Conservation (phyloP, 352 stramenopile genomes). For the Phytophthora megakarya region DNA sequence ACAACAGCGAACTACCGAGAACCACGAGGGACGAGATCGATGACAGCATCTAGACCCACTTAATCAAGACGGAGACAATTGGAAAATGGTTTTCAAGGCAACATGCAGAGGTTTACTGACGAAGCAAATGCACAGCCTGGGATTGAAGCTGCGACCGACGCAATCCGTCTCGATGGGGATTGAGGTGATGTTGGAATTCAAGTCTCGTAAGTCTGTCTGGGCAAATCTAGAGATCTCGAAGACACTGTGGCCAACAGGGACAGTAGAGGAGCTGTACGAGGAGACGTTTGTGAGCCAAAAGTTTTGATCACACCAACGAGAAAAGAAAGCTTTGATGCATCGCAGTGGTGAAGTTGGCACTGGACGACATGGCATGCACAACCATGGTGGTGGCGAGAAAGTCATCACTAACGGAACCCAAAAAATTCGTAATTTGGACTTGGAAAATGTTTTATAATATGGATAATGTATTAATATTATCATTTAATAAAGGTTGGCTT, state of each 20-base stretch:
- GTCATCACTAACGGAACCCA: too few relatives aligned
- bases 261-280: constrained; percentile 16
- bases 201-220: too few relatives aligned
- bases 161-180: constrained; percentile 1
- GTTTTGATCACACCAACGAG: neutral
- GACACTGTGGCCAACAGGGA: constrained; percentile 4
- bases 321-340: neutral
- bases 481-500: too few relatives aligned
- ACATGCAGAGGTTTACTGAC: neutral
- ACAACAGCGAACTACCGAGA: constrained; percentile 17
- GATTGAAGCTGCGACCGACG: neutral
- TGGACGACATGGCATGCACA: too few relatives aligned
- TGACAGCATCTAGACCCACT: constrained; percentile 9
- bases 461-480: too few relatives aligned
- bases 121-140: neutral
- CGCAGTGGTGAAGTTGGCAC: neutral
- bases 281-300: neutral
- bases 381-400: too few relatives aligned
- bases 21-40: constrained; percentile 20
- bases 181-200: neutral
- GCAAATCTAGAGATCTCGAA: constrained; percentile 16
- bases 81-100: constrained; percentile 6
- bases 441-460: too few relatives aligned
- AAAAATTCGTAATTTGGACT: too few relatives aligned
- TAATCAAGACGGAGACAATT: neutral